Evolutionary conservation across 306 rosid species (phyloP).

Genomic region (Psophocarpus tetragonolobus): DNA sequence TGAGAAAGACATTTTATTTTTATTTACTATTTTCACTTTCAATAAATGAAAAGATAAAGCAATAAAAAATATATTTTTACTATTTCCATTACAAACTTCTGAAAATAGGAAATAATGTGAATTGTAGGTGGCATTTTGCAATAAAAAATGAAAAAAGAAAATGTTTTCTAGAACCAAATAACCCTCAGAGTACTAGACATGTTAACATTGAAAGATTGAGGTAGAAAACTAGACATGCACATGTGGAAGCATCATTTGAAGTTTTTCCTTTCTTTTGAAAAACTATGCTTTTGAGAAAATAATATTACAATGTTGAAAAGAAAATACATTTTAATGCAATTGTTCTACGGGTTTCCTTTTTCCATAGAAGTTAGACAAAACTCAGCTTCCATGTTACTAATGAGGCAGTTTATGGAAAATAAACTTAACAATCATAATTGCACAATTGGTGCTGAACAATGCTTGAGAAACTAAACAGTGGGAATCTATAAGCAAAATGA

Average conservation of each 20-base stretch:
- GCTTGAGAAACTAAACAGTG: not conserved
- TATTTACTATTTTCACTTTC: not conserved
- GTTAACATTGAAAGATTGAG: not conserved
- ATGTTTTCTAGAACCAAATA: not conserved
- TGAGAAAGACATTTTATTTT: not conserved
- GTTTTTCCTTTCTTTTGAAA: not conserved
- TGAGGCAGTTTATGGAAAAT: not conserved
- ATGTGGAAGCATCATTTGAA: not conserved
- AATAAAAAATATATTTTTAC: not conserved
- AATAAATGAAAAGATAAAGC: not conserved
- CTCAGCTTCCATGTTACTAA: not conserved
- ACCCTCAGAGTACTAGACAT: not conserved
- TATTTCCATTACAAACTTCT: not conserved
- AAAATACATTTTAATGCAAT: not conserved
- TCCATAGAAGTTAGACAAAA: not conserved
- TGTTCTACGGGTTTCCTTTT: not conserved
- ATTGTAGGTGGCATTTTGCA: not conserved
- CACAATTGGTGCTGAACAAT: not conserved
- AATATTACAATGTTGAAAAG: constrained; percentile 1
- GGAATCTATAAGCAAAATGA: not conserved
- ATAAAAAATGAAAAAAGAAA: not conserved
- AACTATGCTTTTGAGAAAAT: not conserved
- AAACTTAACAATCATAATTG: not conserved
- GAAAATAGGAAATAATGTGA: not conserved
- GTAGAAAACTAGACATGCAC: not conserved